Conservation (phyloP, 75 land plant genomes). For the Pseudotsuga menziesii region DNA sequence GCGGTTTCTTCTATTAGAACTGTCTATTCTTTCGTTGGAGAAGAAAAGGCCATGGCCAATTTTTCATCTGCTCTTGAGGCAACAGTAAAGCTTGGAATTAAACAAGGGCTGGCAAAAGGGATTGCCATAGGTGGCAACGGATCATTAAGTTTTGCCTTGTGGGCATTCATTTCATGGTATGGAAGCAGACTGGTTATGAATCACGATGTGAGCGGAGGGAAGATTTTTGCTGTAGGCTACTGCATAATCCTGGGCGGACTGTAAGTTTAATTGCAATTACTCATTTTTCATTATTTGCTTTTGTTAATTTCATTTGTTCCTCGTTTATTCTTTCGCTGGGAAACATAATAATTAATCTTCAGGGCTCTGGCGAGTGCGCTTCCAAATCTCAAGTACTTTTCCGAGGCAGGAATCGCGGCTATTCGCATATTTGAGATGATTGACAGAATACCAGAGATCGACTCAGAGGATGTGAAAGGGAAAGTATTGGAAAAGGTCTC, state of each 20-base stretch:
- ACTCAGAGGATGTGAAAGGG: constrained; percentile 37
- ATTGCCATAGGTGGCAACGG: constrained; percentile 55
- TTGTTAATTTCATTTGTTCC: no score
- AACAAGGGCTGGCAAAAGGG: constrained; percentile 47
- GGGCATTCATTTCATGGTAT: constrained; percentile 67
- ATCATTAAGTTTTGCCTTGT: constrained; percentile 52
- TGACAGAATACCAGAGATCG: constrained; percentile 38
- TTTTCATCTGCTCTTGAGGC: constrained; percentile 45
- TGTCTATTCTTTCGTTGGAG: constrained; percentile 61
- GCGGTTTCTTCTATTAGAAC: constrained; percentile 55
- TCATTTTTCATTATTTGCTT: neutral
- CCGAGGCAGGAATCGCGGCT: constrained; percentile 61
- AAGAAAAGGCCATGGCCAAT: constrained; percentile 26
- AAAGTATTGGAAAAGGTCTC: constrained; percentile 29
- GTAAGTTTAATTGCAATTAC: constrained; percentile 26
- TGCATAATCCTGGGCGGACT: constrained; percentile 58
- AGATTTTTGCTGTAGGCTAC: constrained; percentile 48
- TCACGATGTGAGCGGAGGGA: constrained; percentile 48
- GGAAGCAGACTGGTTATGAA: constrained; percentile 60
- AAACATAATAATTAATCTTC: neutral
- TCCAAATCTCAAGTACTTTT: constrained; percentile 65
- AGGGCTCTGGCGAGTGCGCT: constrained; percentile 60
- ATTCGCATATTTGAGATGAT: constrained; percentile 53
- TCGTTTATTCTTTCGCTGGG: neutral
- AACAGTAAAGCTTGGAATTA: constrained; percentile 28